Conservation (phyloP, 129 eudicot genomes). For the Apium graveolens region DNA sequence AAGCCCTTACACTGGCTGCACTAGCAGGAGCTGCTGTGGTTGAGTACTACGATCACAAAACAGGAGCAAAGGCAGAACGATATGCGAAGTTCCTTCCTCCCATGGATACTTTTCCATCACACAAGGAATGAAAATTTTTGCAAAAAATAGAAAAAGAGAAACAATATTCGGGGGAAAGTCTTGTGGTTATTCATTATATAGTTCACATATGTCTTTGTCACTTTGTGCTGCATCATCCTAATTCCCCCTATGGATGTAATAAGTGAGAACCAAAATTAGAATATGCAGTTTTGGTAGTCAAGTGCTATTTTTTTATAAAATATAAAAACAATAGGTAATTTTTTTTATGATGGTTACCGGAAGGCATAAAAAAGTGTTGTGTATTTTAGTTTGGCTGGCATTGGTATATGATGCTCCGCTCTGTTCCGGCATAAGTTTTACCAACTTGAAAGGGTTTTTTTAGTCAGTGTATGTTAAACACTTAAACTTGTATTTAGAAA, state of each 20-base stretch:
- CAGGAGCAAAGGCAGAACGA: conserved; percentile 44
- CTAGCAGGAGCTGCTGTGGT: conserved; percentile 85
- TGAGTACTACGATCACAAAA: conserved; percentile 72
- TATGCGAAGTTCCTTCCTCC: conserved; percentile 59
- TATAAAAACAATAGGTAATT: not conserved
- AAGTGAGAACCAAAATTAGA: not conserved
- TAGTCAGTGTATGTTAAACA: too few species aligned
- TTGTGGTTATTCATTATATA: not conserved
- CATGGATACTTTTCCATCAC: conserved; percentile 31
- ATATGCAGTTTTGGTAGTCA: not conserved
- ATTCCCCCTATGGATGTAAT: not conserved
- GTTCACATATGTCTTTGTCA: not conserved
- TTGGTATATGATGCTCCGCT: too few species aligned
- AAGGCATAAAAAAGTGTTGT: not conserved
- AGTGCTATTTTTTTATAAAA: not conserved
- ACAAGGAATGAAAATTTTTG: conserved; percentile 18
- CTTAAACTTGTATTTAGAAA: too few species aligned
- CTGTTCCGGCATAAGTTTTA: too few species aligned
- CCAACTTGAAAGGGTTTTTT: too few species aligned
- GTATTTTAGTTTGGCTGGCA: too few species aligned
- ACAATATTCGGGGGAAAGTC: not conserved
- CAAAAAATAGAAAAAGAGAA: not conserved
- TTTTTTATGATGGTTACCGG: not conserved
- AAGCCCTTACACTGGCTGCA: conserved; percentile 88
- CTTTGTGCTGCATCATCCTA: not conserved